Conservation (phyloP, 805 yeast species). For the Candida chauliodis region DNA sequence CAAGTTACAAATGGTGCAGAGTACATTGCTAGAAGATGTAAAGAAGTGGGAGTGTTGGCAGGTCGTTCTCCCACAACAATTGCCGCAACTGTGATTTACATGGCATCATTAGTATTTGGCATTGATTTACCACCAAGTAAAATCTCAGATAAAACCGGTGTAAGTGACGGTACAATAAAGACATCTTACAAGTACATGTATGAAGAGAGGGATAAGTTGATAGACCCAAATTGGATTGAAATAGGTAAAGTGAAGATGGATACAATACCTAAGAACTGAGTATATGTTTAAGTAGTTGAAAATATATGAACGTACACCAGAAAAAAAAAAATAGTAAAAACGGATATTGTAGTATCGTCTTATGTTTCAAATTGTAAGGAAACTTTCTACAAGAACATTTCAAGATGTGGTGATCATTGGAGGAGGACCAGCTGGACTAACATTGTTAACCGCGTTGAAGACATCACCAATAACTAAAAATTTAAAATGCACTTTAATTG, state of each 20-base stretch:
- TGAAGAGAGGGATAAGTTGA: conserved; percentile 60
- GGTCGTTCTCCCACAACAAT: conserved; percentile 97
- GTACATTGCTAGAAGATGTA: conserved; percentile 82
- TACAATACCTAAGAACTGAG: conserved; percentile 26
- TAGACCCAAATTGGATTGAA: conserved; percentile 76
- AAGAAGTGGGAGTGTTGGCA: conserved; percentile 88
- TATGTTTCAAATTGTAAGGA: conserved; percentile 2
- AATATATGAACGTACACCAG: not conserved
- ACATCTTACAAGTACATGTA: conserved; percentile 81
- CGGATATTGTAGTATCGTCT: not conserved
- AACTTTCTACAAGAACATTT: conserved; percentile 5
- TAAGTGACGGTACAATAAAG: conserved; percentile 95
- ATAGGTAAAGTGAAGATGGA: conserved; percentile 61
- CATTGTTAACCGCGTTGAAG: conserved; percentile 78
- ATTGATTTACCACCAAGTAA: conserved; percentile 70
- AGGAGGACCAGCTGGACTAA: conserved; percentile 96
- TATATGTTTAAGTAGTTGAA: not conserved
- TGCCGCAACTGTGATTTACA: conserved; percentile 95
- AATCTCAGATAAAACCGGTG: conserved; percentile 91
- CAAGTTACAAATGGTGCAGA: conserved; percentile 91
- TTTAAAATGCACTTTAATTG: conserved; percentile 66
- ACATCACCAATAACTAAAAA: conserved; percentile 58
- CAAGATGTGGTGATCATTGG: conserved; percentile 85
- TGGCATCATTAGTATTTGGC: conserved; percentile 87
- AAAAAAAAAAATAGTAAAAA: not conserved